Evolutionary conservation across 2,329 filamentous ascomycete genomes (phyloP).

Genomic region (Fusarium devonianum): DNA sequence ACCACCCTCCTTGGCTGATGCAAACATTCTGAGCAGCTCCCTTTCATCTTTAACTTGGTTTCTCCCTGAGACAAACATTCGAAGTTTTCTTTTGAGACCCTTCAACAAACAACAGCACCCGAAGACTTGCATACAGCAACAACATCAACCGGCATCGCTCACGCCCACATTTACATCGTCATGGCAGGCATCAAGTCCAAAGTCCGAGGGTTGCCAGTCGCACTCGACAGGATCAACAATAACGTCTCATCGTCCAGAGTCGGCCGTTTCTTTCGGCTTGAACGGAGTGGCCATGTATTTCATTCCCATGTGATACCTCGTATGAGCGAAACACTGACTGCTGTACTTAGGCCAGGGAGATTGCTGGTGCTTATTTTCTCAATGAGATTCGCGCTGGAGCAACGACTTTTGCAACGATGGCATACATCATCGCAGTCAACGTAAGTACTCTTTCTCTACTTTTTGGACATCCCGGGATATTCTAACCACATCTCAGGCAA

Average conservation of each 20-base stretch:
- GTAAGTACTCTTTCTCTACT: conserved; percentile 9
- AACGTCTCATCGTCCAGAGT: conserved; percentile 11
- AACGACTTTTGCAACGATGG: conserved; percentile 54
- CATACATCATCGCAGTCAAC: conserved; percentile 41
- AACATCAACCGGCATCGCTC: no score
- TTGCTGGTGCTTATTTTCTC: conserved; percentile 64
- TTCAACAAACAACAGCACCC: no score
- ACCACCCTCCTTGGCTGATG: no score
- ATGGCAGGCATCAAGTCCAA: conserved; percentile 12
- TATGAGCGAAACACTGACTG: background rate
- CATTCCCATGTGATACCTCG: background rate
- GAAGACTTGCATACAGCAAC: no score
- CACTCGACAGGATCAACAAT: conserved; percentile 8
- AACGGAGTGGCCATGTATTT: conserved; percentile 26
- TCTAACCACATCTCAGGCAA: conserved; percentile 9
- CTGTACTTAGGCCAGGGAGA: conserved; percentile 49
- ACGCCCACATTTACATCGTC: background rate
- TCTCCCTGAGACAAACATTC: no score
- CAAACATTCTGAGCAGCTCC: no score
- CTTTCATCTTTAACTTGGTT: no score
- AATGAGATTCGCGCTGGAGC: conserved; percentile 69
- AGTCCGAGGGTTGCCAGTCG: background rate
- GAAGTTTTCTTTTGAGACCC: no score
- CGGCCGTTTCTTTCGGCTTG: conserved; percentile 27
- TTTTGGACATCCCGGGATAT: background rate